Base-by-base conservation (phyloP, 2,329 filamentous ascomycete genomes). In the Penicillium corylophilum region DNA sequence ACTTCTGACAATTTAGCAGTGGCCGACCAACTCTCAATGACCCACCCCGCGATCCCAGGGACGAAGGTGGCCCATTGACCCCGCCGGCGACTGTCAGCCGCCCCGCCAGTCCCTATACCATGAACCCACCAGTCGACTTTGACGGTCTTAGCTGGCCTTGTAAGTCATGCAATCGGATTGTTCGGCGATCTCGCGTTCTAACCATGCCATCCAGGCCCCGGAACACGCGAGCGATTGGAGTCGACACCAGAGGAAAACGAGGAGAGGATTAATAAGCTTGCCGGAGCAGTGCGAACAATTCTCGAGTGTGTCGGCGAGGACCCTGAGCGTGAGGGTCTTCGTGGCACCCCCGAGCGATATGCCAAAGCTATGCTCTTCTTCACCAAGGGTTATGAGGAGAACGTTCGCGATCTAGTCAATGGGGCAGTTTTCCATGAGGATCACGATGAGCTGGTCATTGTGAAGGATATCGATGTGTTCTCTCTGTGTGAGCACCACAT, bases 401-500 rank as follows among this genome's bases (percentile, higher is more conserved):
- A 96, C 66, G 83, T 96, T 48, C 81, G 85, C 55, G 89, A 95
- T 68, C 88, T 97, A 60, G 89, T 97, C 56, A 97, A 97, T 71
- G 83, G 87, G 50, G 94, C 94, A 16, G 89, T 97, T 48, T 99
- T 99, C 74, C 88, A 96, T 65, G 94, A 97, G 71, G 90, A 93
- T 56, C 93, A 97, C 68, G 94, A 96, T 66, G 94, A 99, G 74
- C 83, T 99, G 76, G 92, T 99, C 26, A 96, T 97, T 65, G 90
- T 99, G 53, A 96, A 95, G 76, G 92, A 97, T 67, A 97, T 99
- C 65, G 92, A 96, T 69, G 84, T 97, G 12, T 95, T 91, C 73
- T 93, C 88, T 58, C 79, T 97, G 39, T 99, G 94, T 78, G 94
- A 99, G 77, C 94, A 99, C 71, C 94, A 99, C 69, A 82, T 99